Base-by-base conservation (phyloP, 129 eudicot genomes). In the Heracleum sosnowskyi region DNA sequence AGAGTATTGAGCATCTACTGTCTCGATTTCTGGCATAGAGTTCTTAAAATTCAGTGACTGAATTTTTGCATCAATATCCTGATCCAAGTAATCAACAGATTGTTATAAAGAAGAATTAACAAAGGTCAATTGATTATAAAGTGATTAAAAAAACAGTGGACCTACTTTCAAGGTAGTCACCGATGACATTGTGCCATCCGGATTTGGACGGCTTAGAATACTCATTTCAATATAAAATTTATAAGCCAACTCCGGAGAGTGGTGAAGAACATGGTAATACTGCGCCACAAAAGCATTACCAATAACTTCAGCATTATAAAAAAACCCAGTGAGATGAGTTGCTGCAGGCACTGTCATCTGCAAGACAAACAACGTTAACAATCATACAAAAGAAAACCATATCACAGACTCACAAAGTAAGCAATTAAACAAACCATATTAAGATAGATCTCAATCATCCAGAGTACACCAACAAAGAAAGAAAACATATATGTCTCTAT, bases 1-100 rank as follows among this genome's bases (percentile, higher is more conserved):
- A 69, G 93, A 89, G 31, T 80, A 84, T 76, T 86, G 90, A 46
- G 90, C 90, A 84, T 89, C 90, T 20, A 85, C 93, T 5, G 90
- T 84, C 78, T 86, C 83, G 34, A 89, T 86, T 77, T 84, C 86
- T 28, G 93, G 86, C 78, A 82, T 82, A 78, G 42, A 86, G 78
- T 84, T 87, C 83, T 78, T 79, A 82, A 45, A 84, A 57, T 79
- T 78, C 80, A 84, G 57, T 33, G 93, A 82, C 47, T 79, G 72
- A 33, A 89, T 80, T 73, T 53, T 89, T 0, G 81, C 90, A 70
- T 89, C 81, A 71, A 89, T 89, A 57, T 62, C 84, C 93, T 89
- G 90, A 60, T 40, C 77, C 44, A 81, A 69, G 69, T 24, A 76
- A 47, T 15, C 24, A n/a, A 35, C 45, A 18, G 29, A 49, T 31